Conservation (phyloP, 202 grass and related monocot genomes). For the Alloteropsis angusta region DNA sequence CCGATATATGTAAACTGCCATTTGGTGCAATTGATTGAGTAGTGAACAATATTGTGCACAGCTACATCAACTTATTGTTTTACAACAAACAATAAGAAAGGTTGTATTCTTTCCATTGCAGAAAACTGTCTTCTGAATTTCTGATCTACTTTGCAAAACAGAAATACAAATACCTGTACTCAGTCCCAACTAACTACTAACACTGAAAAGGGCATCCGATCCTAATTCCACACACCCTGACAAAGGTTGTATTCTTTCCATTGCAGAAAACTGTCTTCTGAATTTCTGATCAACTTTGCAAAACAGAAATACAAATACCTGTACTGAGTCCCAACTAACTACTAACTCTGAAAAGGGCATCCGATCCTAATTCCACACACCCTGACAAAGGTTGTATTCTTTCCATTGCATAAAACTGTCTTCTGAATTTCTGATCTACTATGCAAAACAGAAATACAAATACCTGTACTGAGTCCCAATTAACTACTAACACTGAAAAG, state of each 20-base stretch:
- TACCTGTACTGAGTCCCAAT: not conserved
- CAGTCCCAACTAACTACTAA: not conserved
- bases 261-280: not conserved
- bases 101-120: not conserved
- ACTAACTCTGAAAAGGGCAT: not conserved
- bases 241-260: not conserved
- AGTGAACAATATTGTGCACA: not conserved
- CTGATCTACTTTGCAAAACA: not conserved
- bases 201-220: not conserved
- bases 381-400: not conserved
- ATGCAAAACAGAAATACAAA: not conserved
- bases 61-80: not conserved
- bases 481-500: not conserved
- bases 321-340: not conserved
- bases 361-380: not conserved
- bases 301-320: not conserved
- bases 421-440: not conserved
- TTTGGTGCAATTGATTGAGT: not conserved
- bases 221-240: not conserved
- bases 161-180: not conserved
- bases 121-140: not conserved
- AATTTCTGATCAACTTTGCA: not conserved
- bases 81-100: not conserved
- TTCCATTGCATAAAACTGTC: not conserved
- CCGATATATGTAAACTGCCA: not conserved